Evolutionary conservation across 2,329 filamentous ascomycete species (phyloP).

Genomic region (Colletotrichum tropicale): DNA sequence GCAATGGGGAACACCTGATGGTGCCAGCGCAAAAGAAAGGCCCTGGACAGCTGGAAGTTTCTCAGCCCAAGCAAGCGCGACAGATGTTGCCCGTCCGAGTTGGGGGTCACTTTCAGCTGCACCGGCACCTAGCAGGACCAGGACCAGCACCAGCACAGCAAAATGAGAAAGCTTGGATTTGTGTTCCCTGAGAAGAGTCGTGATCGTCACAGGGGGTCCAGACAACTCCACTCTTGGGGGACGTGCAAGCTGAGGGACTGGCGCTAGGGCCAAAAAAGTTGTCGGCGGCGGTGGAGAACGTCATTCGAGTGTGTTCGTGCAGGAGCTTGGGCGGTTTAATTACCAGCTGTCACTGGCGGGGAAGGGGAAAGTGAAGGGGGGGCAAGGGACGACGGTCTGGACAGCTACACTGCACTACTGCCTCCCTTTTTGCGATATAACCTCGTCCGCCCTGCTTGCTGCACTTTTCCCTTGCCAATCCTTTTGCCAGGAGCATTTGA

Average conservation of each 20-base stretch:
- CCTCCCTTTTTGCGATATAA: slow-evolving; percentile 6
- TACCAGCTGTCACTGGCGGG: slow-evolving; percentile 17
- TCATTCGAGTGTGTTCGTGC: slow-evolving; percentile 12
- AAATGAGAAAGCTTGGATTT: not conserved
- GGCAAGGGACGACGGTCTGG: not conserved
- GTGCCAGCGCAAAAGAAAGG: not conserved
- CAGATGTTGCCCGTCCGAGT: not conserved
- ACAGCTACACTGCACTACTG: not conserved
- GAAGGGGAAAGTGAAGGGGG: not conserved
- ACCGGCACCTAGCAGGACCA: not conserved
- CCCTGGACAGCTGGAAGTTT: not conserved
- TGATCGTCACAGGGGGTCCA: slow-evolving; percentile 18
- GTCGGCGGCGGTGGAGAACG: slow-evolving; percentile 14
- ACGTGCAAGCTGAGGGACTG: not conserved
- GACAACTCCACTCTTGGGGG: not conserved
- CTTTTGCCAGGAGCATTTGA: not conserved
- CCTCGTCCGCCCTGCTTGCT: not conserved
- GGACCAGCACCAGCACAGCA: not conserved
- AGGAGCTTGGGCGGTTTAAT: slow-evolving; percentile 17
- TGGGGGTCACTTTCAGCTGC: not conserved
- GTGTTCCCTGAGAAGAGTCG: not conserved
- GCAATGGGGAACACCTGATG: not conserved
- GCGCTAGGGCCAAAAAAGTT: slow-evolving; percentile 10
- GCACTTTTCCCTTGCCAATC: not conserved
- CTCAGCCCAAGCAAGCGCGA: not conserved